phyloP scores from a whole-genome alignment of 2,329 filamentous ascomycete genomes.

The Fusarium sp. region DNA sequence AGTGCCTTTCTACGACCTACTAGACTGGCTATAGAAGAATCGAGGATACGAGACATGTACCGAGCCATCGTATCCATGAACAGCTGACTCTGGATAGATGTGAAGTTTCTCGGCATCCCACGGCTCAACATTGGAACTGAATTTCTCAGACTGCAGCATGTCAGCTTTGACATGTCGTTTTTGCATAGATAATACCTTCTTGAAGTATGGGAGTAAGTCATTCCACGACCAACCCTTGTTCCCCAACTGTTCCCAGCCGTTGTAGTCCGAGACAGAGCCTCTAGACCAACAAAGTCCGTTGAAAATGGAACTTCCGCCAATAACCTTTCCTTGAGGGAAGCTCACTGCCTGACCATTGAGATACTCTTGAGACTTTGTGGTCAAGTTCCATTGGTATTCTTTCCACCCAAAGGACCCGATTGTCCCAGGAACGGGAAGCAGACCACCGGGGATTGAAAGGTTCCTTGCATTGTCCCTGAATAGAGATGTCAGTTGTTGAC shows the following conservation, averaged over 20 bases:
- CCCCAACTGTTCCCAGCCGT: constrained; percentile 56
- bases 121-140: constrained; percentile 9
- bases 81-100: constrained; percentile 5
- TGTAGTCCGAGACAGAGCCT: constrained; percentile 51
- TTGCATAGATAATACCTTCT: constrained; percentile 45
- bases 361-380: constrained; percentile 43
- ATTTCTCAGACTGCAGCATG: constrained; percentile 13
- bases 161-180: background rate
- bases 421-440: constrained; percentile 15
- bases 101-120: constrained; percentile 2
- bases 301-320: constrained; percentile 53
- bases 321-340: constrained; percentile 46
- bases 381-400: constrained; percentile 40
- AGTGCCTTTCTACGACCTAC: background rate
- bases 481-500: background rate
- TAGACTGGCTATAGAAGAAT: constrained; percentile 20
- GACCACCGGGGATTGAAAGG: constrained; percentile 10
- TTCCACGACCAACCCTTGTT: constrained; percentile 54
- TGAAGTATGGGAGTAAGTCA: constrained; percentile 55
- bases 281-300: constrained; percentile 53
- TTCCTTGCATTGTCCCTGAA: constrained; percentile 15
- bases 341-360: constrained; percentile 41
- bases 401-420: constrained; percentile 9
- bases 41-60: constrained; percentile 24
- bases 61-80: constrained; percentile 14